Conservation (phyloP, 148 eudicot genomes). For the Agrostemma githago region DNA sequence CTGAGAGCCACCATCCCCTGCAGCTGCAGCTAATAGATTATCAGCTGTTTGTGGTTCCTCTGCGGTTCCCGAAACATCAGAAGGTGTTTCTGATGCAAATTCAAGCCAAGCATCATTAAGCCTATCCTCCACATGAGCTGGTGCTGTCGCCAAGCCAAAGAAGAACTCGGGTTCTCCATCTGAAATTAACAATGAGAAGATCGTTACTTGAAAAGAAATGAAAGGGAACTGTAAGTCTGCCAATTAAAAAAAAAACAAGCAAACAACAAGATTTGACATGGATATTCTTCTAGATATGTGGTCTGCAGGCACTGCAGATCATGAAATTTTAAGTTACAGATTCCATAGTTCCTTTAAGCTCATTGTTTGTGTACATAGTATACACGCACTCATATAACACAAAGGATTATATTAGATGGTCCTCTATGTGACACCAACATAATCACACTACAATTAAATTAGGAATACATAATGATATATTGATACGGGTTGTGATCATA, state of each 20-base stretch:
- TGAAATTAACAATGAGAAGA: slow-evolving; percentile 20
- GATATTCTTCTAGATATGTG: too few species aligned
- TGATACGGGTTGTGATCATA: neutral
- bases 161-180: slow-evolving; percentile 72
- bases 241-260: neutral
- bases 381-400: neutral
- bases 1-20: slow-evolving; percentile 79
- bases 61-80: slow-evolving; percentile 40
- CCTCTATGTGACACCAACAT: neutral
- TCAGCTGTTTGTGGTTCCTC: slow-evolving; percentile 46
- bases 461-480: neutral
- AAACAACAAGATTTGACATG: neutral
- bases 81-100: slow-evolving; percentile 67
- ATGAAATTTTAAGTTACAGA: neutral
- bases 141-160: slow-evolving; percentile 97
- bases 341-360: neutral
- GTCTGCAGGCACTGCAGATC: neutral
- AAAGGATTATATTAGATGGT: too few species aligned
- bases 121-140: slow-evolving; percentile 95
- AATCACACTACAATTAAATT: neutral
- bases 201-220: slow-evolving; percentile 1
- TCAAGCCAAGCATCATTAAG: slow-evolving; percentile 97
- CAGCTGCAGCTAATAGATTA: slow-evolving; percentile 56
- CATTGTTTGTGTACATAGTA: neutral
- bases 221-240: neutral